Conservation (phyloP, 192 early-diverging fungal genomes). For the Umbelopsis ramanniana region DNA sequence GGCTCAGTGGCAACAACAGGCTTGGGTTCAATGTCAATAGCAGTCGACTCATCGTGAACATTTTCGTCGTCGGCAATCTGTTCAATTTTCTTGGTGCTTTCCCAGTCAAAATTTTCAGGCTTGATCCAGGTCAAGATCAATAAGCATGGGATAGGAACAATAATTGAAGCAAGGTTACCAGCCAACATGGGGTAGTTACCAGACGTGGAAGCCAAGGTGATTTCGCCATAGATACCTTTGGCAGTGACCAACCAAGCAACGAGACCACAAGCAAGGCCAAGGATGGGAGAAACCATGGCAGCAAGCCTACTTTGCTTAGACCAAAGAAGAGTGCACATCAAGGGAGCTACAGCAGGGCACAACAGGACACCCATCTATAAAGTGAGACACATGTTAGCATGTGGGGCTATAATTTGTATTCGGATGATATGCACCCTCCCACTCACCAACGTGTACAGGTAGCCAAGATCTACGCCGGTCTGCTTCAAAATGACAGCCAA, state of each 20-base stretch:
- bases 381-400: neutral
- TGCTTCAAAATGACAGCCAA: slow-evolving; percentile 62
- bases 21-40: neutral
- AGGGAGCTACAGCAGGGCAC: slow-evolving; percentile 66
- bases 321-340: slow-evolving; percentile 71
- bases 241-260: slow-evolving; percentile 65
- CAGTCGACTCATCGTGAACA: neutral
- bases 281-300: slow-evolving; percentile 56
- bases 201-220: slow-evolving; percentile 60
- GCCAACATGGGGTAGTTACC: slow-evolving; percentile 79
- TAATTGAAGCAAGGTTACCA: slow-evolving; percentile 63
- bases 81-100: slow-evolving; percentile 48
- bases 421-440: neutral
- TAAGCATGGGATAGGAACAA: slow-evolving; percentile 39
- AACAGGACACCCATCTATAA: slow-evolving; percentile 66
- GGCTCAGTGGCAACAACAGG: slow-evolving; percentile 12
- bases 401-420: neutral
- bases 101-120: slow-evolving; percentile 69
- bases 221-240: slow-evolving; percentile 52
- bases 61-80: slow-evolving; percentile 49
- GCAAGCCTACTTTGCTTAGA: slow-evolving; percentile 61
- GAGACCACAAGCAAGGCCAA: slow-evolving; percentile 58
- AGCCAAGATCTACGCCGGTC: slow-evolving; percentile 70
- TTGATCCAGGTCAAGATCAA: slow-evolving; percentile 49
- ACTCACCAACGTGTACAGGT: slow-evolving; percentile 57